Conservation (phyloP, 345 rosid species). For the Camelina neglecta region DNA sequence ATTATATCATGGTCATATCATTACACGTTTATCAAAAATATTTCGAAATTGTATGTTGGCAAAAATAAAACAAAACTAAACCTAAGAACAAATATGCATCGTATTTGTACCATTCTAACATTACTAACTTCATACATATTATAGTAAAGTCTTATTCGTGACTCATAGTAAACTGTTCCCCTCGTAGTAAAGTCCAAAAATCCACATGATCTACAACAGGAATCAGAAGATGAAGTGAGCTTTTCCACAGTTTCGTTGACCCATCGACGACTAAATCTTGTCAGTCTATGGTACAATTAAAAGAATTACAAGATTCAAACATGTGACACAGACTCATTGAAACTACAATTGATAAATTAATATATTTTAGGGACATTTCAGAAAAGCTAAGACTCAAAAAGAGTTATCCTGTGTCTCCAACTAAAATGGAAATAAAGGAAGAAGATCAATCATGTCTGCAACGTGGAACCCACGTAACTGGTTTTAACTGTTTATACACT, state of each 20-base stretch:
- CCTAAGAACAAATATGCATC: not conserved
- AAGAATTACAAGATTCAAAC: conserved; percentile 24
- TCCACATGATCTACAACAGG: conserved; percentile 37
- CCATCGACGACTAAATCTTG: conserved; percentile 32
- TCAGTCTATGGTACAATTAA: conserved; percentile 29
- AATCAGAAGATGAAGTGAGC: conserved; percentile 36
- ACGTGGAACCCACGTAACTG: conserved; percentile 45
- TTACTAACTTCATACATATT: not conserved
- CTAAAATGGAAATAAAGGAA: conserved; percentile 41
- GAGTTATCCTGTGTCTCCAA: conserved; percentile 42
- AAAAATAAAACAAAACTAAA: too few species aligned
- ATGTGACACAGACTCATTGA: conserved; percentile 30
- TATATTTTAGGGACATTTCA: conserved; percentile 19
- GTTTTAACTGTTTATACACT: conserved; percentile 41
- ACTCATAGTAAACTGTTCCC: conserved; percentile 30
- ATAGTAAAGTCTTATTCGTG: not conserved
- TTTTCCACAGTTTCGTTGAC: conserved; percentile 40
- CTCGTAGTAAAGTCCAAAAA: conserved; percentile 38
- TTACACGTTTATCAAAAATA: too few species aligned
- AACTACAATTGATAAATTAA: not conserved
- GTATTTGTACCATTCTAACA: not conserved
- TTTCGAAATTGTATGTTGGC: too few species aligned
- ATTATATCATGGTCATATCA: too few species aligned
- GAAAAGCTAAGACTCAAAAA: conserved; percentile 29
- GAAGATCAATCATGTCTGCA: conserved; percentile 34